Evolutionary conservation across 805 yeast genomes (phyloP).

Genomic region (Isabelozyma rhagii): DNA sequence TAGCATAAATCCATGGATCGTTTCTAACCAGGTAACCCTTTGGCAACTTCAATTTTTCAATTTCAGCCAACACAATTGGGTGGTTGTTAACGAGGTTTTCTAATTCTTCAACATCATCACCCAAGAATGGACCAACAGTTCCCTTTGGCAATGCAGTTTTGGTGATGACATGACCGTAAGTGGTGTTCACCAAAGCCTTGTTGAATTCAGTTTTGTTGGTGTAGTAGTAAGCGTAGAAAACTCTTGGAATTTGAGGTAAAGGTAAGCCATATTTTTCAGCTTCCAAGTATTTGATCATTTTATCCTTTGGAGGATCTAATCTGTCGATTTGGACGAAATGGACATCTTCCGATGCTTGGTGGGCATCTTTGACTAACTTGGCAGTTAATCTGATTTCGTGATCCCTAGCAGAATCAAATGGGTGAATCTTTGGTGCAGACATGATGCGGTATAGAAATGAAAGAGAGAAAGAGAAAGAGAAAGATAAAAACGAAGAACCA

Average conservation of each 20-base stretch:
- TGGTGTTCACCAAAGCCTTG: slow-evolving; percentile 70
- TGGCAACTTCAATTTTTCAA: slow-evolving; percentile 66
- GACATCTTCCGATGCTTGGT: slow-evolving; percentile 49
- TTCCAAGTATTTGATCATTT: slow-evolving; percentile 62
- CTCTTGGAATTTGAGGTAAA: slow-evolving; percentile 63
- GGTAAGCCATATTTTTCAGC: slow-evolving; percentile 53
- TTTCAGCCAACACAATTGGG: slow-evolving; percentile 60
- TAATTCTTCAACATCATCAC: slow-evolving; percentile 55
- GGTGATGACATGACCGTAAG: slow-evolving; percentile 59
- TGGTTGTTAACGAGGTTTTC: slow-evolving; percentile 51
- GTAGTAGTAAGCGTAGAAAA: slow-evolving; percentile 67
- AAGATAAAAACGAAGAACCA: no score
- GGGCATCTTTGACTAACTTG: slow-evolving; percentile 57
- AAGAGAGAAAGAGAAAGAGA: not conserved
- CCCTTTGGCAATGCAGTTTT: slow-evolving; percentile 57
- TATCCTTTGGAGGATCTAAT: slow-evolving; percentile 75
- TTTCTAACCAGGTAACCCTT: slow-evolving; percentile 50
- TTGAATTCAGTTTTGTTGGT: slow-evolving; percentile 50
- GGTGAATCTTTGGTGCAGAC: slow-evolving; percentile 34
- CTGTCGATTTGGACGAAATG: slow-evolving; percentile 68
- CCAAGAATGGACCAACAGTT: slow-evolving; percentile 67
- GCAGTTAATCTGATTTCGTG: slow-evolving; percentile 56
- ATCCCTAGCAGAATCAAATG: slow-evolving; percentile 59
- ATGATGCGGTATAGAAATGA: not conserved
- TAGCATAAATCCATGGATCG: slow-evolving; percentile 88